These are phyloP conservation scores for Tulasnella sp. DNA, from an alignment of 768 basidiomycete genomes.

Conservation along the genomic window DNA sequence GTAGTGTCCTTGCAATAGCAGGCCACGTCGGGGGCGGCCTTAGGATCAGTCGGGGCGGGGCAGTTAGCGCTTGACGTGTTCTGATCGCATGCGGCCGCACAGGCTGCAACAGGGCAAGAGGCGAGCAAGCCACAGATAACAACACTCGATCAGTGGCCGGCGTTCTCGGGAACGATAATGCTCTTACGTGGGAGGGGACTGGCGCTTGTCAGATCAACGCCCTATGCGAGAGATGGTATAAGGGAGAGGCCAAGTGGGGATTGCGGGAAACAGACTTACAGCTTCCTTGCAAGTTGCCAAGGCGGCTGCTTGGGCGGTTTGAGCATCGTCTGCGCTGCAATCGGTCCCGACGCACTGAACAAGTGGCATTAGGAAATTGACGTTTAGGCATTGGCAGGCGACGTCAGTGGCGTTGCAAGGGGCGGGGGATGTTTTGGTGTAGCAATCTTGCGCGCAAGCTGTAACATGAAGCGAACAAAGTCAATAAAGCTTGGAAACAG, in stretches of 20 bases:
- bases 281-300: neutral
- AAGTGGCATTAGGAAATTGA: neutral
- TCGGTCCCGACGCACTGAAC: neutral
- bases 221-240: neutral
- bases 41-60: conserved; percentile 18
- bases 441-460: neutral
- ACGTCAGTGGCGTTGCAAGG: neutral
- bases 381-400: neutral
- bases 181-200: neutral
- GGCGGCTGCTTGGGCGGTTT: neutral
- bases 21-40: conserved; percentile 47
- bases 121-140: neutral
- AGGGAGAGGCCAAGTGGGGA: no score
- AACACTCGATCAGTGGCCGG: neutral
- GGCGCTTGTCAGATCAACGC: neutral
- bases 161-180: neutral
- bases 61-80: conserved; percentile 49
- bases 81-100: neutral
- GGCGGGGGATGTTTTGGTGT: neutral
- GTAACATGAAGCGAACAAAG: neutral
- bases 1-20: conserved; percentile 59
- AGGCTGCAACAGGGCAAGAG: neutral
- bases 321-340: neutral
- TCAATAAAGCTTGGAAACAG: no score
- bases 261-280: no score